Evolutionary conservation across 495 filamentous ascomycete genomes (phyloP), one percentile per base, ranked within the genome.

Genomic region (Clavariopsis aquatica): DNA sequence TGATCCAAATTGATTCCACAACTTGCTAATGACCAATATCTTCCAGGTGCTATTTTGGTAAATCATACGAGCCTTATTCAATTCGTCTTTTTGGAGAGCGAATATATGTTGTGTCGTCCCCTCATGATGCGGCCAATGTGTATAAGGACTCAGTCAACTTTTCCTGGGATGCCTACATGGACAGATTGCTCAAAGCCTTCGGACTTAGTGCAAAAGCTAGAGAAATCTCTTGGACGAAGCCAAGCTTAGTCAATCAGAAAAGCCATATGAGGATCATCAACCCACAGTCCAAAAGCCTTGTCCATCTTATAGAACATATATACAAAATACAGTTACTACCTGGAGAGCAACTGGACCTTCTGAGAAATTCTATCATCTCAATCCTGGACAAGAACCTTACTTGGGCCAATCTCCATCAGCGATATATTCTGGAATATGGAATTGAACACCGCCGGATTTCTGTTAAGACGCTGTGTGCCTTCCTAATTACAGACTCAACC

Each of bases 301-400:
- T 51, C 47, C 47, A 51, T 24, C 15, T 51, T 20, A 24, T 51
- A n/a, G 47, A 51, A 24, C 15, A 51, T 24, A 51, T 51, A 17
- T 51, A 51, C 47, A 51, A 51, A 51, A 51, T 24, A 17, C 47
- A 51, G 47, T 51, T 51, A 51, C 47, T 51, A n/a, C 47, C 47
- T n/a, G 47, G 47, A 9, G 47, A 51, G 47, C 47, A 51, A 24
- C 22, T 51, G 47, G 47, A 51, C 22, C 47, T 51, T 24, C 13
- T 51, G 15, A 51, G 13, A 20, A 9, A 51, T n/a, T 51, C 47
- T 51, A 24, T 51, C 15, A 8, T 51, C 20, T 17, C 15, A 10
- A 51, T n/a, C 10, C 13, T 51, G 15, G 22, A 51, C 22, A n/a
- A n/a, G 15, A n/a, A 17, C 13, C 47, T 51, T 24, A 51, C 15